phyloP scores from a whole-genome alignment of 2,329 filamentous ascomycete genomes.

The Phyllosticta capitalensis region DNA sequence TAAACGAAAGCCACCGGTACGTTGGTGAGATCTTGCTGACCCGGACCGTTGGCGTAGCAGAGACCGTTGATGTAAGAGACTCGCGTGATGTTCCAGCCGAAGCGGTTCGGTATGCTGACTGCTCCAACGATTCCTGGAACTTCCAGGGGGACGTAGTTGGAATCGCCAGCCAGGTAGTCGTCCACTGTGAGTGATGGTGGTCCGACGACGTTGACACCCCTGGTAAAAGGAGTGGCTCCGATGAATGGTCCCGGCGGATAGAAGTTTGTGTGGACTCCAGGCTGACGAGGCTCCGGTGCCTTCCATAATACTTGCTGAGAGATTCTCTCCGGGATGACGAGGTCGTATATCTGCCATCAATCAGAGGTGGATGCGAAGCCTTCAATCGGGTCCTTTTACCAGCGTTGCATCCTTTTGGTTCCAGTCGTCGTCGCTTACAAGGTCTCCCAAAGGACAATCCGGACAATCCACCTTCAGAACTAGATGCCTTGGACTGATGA shows the following conservation, averaged over 20 bases:
- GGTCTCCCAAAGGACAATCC: neutral
- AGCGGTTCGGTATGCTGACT: neutral
- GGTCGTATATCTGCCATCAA: conserved; percentile 1
- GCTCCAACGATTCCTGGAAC: neutral
- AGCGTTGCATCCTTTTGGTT: neutral
- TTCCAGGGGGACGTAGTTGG: neutral
- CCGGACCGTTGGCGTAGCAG: neutral
- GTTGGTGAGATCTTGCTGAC: neutral
- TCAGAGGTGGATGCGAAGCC: neutral
- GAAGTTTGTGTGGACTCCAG: neutral
- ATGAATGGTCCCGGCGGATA: neutral
- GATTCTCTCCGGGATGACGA: neutral
- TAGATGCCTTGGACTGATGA: neutral
- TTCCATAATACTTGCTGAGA: neutral
- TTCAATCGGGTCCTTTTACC: neutral
- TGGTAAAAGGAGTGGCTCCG: neutral
- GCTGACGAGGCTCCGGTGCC: neutral
- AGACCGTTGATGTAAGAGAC: conserved; percentile 5
- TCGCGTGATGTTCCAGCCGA: conserved; percentile 2
- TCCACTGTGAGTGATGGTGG: neutral
- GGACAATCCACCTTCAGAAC: neutral
- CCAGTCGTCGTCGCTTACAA: neutral
- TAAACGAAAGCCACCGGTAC: neutral
- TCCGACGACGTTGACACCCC: neutral
- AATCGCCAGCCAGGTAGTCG: neutral